Percentiles rank a stretch among this genome's conserved stretches.
phyloP scores from a whole-genome alignment of 1,284 basidiomycete genomes.

The Ustilago crameri region DNA sequence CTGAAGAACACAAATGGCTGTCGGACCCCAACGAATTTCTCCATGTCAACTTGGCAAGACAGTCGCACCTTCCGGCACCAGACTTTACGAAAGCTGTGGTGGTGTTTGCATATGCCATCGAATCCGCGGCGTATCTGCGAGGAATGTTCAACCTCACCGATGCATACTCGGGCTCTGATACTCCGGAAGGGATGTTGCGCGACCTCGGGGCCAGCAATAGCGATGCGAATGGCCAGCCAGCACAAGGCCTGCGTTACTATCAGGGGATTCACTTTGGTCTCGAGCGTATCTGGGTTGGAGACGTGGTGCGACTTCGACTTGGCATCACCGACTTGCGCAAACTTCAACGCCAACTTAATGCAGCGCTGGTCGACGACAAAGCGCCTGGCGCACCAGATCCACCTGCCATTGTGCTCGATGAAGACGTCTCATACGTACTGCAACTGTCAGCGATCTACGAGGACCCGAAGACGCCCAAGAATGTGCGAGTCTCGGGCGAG shows the following conservation, averaged over 20 bases:
- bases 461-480: constrained; percentile 30
- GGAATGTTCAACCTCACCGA: constrained; percentile 35
- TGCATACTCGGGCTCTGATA: constrained; percentile 34
- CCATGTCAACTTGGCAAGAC: constrained; percentile 27
- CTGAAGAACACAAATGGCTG: constrained; percentile 43
- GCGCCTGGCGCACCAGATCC: constrained; percentile 24
- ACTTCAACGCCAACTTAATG: constrained; percentile 44
- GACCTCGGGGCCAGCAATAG: constrained; percentile 17
- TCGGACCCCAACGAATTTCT: constrained; percentile 17
- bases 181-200: constrained; percentile 24
- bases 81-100: constrained; percentile 21
- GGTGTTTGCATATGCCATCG: constrained; percentile 24
- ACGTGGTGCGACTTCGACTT: constrained; percentile 53
- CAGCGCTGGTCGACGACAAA: constrained; percentile 22
- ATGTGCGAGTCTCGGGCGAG: constrained; percentile 37
- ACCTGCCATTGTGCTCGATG: constrained; percentile 29
- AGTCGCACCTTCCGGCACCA: constrained; percentile 11
- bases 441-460: constrained; percentile 36
- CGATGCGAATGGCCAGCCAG: constrained; percentile 1
- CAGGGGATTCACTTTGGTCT: constrained; percentile 54
- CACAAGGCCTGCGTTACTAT: constrained; percentile 37
- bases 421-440: constrained; percentile 40
- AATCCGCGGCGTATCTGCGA: constrained; percentile 27
- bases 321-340: constrained; percentile 32
- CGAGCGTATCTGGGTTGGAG: constrained; percentile 60